phyloP scores from a whole-genome alignment of 768 basidiomycete genomes.

The Tulasnella calospora region DNA sequence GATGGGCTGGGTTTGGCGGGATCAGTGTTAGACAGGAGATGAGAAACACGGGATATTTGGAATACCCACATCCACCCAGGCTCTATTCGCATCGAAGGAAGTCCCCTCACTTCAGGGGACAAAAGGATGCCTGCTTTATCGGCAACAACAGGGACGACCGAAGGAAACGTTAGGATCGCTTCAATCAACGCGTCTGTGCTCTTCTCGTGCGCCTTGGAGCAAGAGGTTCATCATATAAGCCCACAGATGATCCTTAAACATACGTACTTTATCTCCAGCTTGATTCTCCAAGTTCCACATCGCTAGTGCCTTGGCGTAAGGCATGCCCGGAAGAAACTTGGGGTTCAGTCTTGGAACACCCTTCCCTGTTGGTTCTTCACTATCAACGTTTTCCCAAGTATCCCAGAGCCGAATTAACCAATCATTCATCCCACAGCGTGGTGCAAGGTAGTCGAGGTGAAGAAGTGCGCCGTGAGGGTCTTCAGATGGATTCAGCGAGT shows the following conservation, averaged over 20 bases:
- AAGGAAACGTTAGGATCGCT: constrained; percentile 74
- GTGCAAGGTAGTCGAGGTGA: constrained; percentile 77
- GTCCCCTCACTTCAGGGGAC: constrained; percentile 51
- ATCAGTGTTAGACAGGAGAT: neutral
- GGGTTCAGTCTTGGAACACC: constrained; percentile 40
- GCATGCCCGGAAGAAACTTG: constrained; percentile 69
- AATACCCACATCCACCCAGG: constrained; percentile 57
- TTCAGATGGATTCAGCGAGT: constrained; percentile 75
- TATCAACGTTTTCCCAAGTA: constrained; percentile 22
- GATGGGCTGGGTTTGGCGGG: constrained; percentile 9
- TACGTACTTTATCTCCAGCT: constrained; percentile 40
- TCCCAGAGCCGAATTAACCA: constrained; percentile 75
- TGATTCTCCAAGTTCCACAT: constrained; percentile 50
- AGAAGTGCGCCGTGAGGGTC: constrained; percentile 84
- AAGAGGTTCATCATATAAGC: neutral
- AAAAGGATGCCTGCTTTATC: constrained; percentile 76
- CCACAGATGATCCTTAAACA: constrained; percentile 32
- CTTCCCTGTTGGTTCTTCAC: constrained; percentile 11
- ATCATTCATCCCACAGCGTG: constrained; percentile 70
- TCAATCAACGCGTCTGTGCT: constrained; percentile 66
- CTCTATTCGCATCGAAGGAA: constrained; percentile 63
- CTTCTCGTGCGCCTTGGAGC: constrained; percentile 46
- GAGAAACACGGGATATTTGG: neutral
- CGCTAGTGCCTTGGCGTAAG: constrained; percentile 65
- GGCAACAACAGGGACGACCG: constrained; percentile 72